These are phyloP conservation scores for Pulicaria dysenterica DNA, from an alignment of 129 eudicot genomes.

Conservation along the genomic window DNA sequence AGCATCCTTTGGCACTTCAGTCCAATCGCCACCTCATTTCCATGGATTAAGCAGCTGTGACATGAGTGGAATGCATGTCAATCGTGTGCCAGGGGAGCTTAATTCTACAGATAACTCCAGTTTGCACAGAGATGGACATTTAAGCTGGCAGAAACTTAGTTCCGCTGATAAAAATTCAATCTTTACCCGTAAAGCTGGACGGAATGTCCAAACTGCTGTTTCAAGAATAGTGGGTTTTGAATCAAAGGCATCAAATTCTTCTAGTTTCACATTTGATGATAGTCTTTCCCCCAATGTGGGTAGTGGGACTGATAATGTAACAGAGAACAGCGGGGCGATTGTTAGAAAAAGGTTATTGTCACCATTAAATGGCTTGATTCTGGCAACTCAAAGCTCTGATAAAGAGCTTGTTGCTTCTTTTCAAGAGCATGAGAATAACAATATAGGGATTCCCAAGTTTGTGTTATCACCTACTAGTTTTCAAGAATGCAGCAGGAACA, in stretches of 20 bases:
- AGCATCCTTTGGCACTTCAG: constrained; percentile 61
- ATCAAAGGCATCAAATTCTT: constrained; percentile 42
- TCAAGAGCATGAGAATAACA: constrained; percentile 66
- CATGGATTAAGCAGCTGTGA: constrained; percentile 56
- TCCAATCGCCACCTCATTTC: constrained; percentile 58
- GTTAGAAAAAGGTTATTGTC: constrained; percentile 70
- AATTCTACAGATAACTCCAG: constrained; percentile 38
- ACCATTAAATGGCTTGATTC: constrained; percentile 59
- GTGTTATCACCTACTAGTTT: constrained; percentile 45
- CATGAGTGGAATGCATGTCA: constrained; percentile 55
- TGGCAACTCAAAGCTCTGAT: constrained; percentile 41
- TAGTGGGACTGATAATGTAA: constrained; percentile 15
- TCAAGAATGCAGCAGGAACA: constrained; percentile 41
- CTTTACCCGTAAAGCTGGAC: constrained; percentile 37
- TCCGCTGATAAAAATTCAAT: constrained; percentile 44
- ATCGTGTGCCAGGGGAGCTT: constrained; percentile 39
- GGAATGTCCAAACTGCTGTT: constrained; percentile 55
- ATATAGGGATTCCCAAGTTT: constrained; percentile 41
- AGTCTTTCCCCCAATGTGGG: constrained; percentile 25
- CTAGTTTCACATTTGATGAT: constrained; percentile 36
- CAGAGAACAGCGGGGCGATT: constrained; percentile 40
- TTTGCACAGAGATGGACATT: constrained; percentile 54
- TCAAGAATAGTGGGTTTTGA: constrained; percentile 94
- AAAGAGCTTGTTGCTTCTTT: constrained; percentile 31
- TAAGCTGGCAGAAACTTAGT: constrained; percentile 48